A percentile compares a stretch with the other conserved stretches of the same genome.
phyloP scores from a whole-genome alignment of 768 basidiomycete genomes.

The Pleurotus tuoliensis region DNA sequence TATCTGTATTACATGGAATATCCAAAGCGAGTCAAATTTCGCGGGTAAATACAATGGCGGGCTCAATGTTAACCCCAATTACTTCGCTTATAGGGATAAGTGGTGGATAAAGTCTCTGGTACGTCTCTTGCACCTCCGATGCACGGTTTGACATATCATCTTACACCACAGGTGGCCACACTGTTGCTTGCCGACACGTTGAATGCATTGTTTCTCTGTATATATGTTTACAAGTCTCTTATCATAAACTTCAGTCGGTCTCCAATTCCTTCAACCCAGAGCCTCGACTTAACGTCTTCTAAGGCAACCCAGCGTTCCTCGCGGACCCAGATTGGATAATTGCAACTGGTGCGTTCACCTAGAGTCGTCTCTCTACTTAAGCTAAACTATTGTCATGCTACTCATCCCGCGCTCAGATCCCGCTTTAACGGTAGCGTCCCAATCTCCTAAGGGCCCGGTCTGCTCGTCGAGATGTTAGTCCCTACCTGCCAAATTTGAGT shows the following conservation, averaged over 20 bases:
- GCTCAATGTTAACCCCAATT: not conserved
- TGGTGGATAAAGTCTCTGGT: slow-evolving; percentile 45
- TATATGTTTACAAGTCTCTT: slow-evolving; percentile 44
- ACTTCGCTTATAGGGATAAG: slow-evolving; percentile 30
- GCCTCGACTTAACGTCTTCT: not conserved
- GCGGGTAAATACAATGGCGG: too few relatives aligned
- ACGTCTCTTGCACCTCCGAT: slow-evolving; percentile 11
- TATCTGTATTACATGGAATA: slow-evolving; percentile 43
- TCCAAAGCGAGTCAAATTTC: slow-evolving; percentile 25
- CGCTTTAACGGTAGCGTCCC: slow-evolving; percentile 32
- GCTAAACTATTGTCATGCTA: not conserved
- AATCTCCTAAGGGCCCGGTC: too few relatives aligned
- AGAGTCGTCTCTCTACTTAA: not conserved
- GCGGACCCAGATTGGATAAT: slow-evolving; percentile 30
- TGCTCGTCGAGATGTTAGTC: too few relatives aligned
- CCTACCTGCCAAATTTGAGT: too few relatives aligned
- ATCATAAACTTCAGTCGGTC: slow-evolving; percentile 41
- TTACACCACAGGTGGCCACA: slow-evolving; percentile 29
- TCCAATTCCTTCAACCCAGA: not conserved
- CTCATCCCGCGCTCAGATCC: slow-evolving; percentile 29
- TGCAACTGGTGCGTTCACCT: slow-evolving; percentile 27
- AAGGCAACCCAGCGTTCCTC: slow-evolving; percentile 25
- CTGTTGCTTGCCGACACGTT: slow-evolving; percentile 47
- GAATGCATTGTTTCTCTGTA: slow-evolving; percentile 40
- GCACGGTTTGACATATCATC: not conserved